phyloP scores from a whole-genome alignment of 2,329 filamentous ascomycete species.

The Pseudocercospora fijiensis region DNA sequence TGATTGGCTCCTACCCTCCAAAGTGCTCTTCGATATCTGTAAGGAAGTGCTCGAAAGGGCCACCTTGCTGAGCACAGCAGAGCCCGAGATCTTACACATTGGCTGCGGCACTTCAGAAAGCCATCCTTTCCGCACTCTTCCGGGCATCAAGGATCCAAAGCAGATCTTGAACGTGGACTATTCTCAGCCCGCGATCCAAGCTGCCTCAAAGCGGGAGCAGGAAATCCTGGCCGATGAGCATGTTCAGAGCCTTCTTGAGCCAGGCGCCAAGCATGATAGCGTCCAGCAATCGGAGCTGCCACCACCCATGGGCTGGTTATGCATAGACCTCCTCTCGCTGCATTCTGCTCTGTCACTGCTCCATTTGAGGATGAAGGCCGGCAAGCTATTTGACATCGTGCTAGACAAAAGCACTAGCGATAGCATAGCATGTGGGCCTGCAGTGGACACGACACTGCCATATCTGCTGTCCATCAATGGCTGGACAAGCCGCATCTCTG shows the following conservation, averaged over 20 bases:
- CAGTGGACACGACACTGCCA: conserved; percentile 21
- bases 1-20: conserved; percentile 27
- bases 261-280: conserved; percentile 21
- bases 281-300: conserved; percentile 18
- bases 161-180: conserved; percentile 29
- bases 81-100: conserved; percentile 25
- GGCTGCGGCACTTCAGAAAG: conserved; percentile 26
- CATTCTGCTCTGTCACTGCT: conserved; percentile 23
- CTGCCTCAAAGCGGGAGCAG: conserved; percentile 22
- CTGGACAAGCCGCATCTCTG: conserved; percentile 24
- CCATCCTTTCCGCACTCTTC: conserved; percentile 18
- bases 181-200: conserved; percentile 22
- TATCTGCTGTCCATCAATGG: conserved; percentile 28
- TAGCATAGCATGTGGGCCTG: conserved; percentile 25
- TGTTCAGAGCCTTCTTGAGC: conserved; percentile 11
- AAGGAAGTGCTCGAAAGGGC: conserved; percentile 24
- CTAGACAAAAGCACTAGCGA: conserved; percentile 30
- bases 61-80: conserved; percentile 13
- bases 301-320: conserved; percentile 24
- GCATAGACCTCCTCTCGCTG: conserved; percentile 24
- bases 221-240: conserved; percentile 20
- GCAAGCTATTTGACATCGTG: conserved; percentile 24
- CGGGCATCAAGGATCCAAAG: conserved; percentile 14
- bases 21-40: conserved; percentile 20
- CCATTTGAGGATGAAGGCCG: conserved; percentile 8